These are phyloP conservation scores for Westerdykella aurantiaca DNA, from an alignment of 2,329 filamentous ascomycete genomes.

Conservation along the genomic window DNA sequence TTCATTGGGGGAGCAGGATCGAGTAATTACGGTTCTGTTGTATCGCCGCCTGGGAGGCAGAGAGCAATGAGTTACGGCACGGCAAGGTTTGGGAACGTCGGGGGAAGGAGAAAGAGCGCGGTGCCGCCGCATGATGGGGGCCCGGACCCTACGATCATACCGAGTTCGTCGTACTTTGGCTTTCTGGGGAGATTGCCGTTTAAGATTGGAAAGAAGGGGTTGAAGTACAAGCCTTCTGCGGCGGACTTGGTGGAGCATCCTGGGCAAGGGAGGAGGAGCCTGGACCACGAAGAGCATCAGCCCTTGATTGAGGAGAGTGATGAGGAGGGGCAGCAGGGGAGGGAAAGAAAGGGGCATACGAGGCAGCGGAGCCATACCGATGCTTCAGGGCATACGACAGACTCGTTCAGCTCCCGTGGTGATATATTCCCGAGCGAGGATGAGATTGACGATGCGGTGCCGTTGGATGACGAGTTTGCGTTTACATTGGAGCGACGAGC, in stretches of 20 bases:
- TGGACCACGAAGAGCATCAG: conserved; percentile 64
- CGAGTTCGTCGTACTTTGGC: conserved; percentile 76
- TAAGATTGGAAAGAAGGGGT: conserved; percentile 68
- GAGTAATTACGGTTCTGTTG: conserved; percentile 46
- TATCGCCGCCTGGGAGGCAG: conserved; percentile 60
- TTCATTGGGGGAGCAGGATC: conserved; percentile 56
- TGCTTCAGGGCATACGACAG: conserved; percentile 73
- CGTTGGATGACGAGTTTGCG: conserved; percentile 86
- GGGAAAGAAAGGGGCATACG: conserved; percentile 33
- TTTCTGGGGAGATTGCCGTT: conserved; percentile 81
- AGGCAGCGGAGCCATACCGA: conserved; percentile 71
- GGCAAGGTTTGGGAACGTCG: conserved; percentile 20
- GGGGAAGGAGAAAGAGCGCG: conserved; percentile 50
- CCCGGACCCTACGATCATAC: conserved; percentile 79
- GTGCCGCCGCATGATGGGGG: conserved; percentile 46
- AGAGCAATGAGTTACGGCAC: conserved; percentile 88
- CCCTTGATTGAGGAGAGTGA: conserved; percentile 64
- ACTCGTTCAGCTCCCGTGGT: conserved; percentile 79
- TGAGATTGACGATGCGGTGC: conserved; percentile 81
- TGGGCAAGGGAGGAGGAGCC: conserved; percentile 44
- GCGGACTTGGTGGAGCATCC: conserved; percentile 88
- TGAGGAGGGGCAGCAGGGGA: conserved; percentile 27
- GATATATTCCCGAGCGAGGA: conserved; percentile 91
- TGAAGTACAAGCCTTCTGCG: conserved; percentile 85
- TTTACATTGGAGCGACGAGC: conserved; percentile 69